Evolutionary conservation across 2,329 filamentous ascomycete species (phyloP).

Genomic region (Trichoderma cornu-damae): DNA sequence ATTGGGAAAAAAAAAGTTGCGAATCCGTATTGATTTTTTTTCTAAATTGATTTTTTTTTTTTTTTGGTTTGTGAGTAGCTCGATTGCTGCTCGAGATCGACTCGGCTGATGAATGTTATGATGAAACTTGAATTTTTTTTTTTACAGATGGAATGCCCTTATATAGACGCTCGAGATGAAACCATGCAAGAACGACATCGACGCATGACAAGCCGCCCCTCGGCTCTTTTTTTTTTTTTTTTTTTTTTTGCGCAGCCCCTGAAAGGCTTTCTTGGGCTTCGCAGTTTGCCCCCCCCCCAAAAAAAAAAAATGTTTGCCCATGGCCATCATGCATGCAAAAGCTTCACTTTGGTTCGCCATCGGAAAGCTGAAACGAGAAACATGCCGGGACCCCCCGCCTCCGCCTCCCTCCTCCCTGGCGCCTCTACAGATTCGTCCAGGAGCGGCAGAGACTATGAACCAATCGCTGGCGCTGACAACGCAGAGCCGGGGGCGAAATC

Average conservation of each 20-base stretch:
- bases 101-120: not conserved
- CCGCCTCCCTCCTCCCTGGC: too few species aligned
- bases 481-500: not conserved
- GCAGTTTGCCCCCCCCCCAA: constrained; percentile 7
- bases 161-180: not conserved
- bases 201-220: not conserved
- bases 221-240: too few species aligned
- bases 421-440: constrained; percentile 7
- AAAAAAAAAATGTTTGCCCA: constrained; percentile 13
- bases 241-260: constrained; percentile 6
- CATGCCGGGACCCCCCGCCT: constrained; percentile 7
- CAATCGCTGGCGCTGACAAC: constrained; percentile 12
- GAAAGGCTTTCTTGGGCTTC: not conserved
- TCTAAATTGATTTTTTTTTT: too few species aligned
- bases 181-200: not conserved
- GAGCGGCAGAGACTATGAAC: not conserved
- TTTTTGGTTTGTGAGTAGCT: not conserved
- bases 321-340: constrained; percentile 8
- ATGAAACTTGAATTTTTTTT: not conserved
- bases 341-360: constrained; percentile 15
- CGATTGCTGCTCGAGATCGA: not conserved
- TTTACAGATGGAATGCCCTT: not conserved
- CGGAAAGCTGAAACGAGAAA: constrained; percentile 14
- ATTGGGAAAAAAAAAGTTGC: not conserved
- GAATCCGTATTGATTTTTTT: not conserved